Percentiles rank a stretch among this genome's conserved stretches.
Evolutionary conservation across 768 basidiomycete species (phyloP).

Genomic region (Lactifluus piperatus): DNA sequence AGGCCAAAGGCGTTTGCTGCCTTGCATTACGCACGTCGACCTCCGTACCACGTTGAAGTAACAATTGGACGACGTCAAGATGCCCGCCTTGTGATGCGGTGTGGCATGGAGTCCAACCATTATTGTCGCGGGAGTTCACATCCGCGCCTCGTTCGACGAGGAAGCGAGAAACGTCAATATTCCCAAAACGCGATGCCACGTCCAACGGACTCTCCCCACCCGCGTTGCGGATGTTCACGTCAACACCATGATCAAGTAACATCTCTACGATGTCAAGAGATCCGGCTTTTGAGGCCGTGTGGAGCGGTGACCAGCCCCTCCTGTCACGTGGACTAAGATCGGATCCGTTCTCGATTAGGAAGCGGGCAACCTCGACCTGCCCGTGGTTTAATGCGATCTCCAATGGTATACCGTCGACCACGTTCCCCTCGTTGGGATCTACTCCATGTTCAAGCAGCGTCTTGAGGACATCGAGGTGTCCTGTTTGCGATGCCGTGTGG

Average conservation of each 20-base stretch:
- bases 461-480: too few species aligned
- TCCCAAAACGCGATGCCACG: background rate
- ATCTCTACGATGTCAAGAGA: background rate
- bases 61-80: background rate
- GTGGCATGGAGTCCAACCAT: background rate
- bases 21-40: background rate
- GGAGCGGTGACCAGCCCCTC: background rate
- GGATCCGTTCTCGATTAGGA: background rate
- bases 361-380: background rate
- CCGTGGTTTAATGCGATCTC: too few species aligned
- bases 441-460: too few species aligned
- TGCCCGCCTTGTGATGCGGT: background rate
- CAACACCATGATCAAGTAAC: too few species aligned
- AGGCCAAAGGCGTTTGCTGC: background rate
- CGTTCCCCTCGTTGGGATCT: too few species aligned
- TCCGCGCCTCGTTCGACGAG: background rate
- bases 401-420: too few species aligned
- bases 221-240: too few species aligned
- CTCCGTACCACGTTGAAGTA: background rate
- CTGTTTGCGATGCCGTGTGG: too few species aligned
- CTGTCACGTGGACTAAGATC: background rate
- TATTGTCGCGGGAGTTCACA: background rate
- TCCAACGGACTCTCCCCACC: too few species aligned
- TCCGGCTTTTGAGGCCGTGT: background rate
- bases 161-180: background rate